Conservation (phyloP, 78 protist species). For the Speleostelium caveatum region DNA sequence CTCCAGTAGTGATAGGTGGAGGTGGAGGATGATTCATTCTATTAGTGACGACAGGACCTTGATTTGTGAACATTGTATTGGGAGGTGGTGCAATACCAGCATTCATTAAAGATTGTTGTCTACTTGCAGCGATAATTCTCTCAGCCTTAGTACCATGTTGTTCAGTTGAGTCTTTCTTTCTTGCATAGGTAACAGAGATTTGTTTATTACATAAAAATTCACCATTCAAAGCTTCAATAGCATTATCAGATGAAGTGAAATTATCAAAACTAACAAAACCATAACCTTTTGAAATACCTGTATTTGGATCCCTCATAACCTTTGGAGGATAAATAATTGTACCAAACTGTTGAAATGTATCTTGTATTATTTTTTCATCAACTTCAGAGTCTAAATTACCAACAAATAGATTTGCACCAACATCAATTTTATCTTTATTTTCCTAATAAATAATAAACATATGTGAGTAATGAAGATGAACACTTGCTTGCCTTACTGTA, state of each 20-base stretch:
- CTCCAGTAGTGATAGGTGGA: background rate
- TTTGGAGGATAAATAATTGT: conserved; percentile 87
- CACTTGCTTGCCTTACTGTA: too few relatives aligned
- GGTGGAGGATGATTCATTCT: background rate
- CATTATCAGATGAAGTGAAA: conserved; percentile 91
- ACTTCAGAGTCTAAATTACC: conserved; percentile 97
- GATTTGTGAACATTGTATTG: background rate
- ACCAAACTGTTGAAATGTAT: conserved; percentile 98
- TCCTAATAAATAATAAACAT: background rate
- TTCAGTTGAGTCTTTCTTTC: conserved; percentile 80
- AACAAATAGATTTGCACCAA: conserved; percentile 97
- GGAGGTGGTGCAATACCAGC: conserved; percentile 7
- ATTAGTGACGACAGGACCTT: background rate
- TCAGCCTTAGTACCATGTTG: conserved; percentile 80
- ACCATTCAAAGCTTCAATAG: conserved; percentile 90
- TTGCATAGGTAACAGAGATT: conserved; percentile 82
- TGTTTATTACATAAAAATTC: conserved; percentile 85
- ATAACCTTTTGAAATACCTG: conserved; percentile 95
- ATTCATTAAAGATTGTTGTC: conserved; percentile 1
- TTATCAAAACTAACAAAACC: conserved; percentile 97
- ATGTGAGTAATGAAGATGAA: background rate
- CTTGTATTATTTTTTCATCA: conserved; percentile 97
- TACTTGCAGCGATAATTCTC: conserved; percentile 78
- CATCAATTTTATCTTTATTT: conserved; percentile 82
- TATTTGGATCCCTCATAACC: conserved; percentile 95